Conservation (phyloP, 805 yeast genomes). For the Saturnispora kantuleensis region DNA sequence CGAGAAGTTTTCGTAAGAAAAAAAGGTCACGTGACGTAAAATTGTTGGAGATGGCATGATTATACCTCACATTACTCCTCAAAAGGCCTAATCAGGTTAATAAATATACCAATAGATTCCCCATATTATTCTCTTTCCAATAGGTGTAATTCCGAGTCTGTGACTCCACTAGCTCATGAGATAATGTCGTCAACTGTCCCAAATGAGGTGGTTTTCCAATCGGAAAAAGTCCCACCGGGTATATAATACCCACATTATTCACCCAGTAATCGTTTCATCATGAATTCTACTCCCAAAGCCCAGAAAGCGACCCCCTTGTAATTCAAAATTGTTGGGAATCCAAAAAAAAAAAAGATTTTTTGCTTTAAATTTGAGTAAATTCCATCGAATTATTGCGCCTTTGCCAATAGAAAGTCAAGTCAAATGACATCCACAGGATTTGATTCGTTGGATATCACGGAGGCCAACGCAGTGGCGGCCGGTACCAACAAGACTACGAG, state of each 20-base stretch:
- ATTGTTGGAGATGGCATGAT: too few relatives aligned
- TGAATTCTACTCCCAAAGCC: too few relatives aligned
- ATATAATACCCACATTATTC: too few relatives aligned
- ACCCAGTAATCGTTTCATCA: too few relatives aligned
- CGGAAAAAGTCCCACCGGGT: too few relatives aligned
- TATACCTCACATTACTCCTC: too few relatives aligned
- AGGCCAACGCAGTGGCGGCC: slow-evolving; percentile 72
- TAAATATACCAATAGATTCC: not conserved
- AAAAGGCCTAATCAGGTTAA: not conserved
- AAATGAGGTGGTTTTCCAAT: too few relatives aligned
- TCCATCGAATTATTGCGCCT: too few relatives aligned
- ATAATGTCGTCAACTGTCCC: too few relatives aligned
- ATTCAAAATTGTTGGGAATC: slow-evolving; percentile 1
- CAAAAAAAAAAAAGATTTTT: not conserved
- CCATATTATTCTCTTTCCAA: not conserved
- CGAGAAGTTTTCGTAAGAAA: not conserved
- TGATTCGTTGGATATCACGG: slow-evolving; percentile 47
- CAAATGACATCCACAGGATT: not conserved
- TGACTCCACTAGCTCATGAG: not conserved
- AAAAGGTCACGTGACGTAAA: too few relatives aligned
- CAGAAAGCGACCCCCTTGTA: too few relatives aligned
- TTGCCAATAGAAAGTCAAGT: too few relatives aligned
- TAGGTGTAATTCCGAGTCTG: not conserved
- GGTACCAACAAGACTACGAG: slow-evolving; percentile 64
- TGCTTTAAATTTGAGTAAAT: not conserved